phyloP scores from a whole-genome alignment of 1,139 yeast species.

The Suhomyces bribrorum region DNA sequence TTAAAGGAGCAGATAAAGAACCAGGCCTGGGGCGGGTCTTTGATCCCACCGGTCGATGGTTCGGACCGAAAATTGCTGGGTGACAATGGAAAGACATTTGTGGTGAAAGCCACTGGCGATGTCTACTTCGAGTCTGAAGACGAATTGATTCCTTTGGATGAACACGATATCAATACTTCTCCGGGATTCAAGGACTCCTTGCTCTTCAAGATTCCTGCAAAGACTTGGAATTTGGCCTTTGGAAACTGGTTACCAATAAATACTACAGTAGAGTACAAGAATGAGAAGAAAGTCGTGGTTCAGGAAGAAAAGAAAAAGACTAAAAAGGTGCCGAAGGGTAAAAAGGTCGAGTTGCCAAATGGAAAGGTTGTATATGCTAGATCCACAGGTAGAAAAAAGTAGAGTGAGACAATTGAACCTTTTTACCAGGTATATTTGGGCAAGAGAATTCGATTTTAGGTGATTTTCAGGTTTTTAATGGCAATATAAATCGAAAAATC shows the following conservation, averaged over 20 bases:
- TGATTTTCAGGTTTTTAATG: too few species aligned
- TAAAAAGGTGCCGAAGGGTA: conserved; percentile 42
- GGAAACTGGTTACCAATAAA: conserved; percentile 40
- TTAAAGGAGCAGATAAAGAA: conserved; percentile 53
- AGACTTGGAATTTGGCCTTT: conserved; percentile 46
- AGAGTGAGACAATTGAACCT: not conserved
- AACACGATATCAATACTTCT: conserved; percentile 37
- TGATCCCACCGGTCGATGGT: conserved; percentile 49
- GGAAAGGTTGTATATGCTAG: conserved; percentile 60
- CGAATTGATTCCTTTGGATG: conserved; percentile 35
- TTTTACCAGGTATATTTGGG: not conserved
- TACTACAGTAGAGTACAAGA: conserved; percentile 24
- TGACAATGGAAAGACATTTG: conserved; percentile 56
- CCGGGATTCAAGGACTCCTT: conserved; percentile 59
- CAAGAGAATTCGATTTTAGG: too few species aligned
- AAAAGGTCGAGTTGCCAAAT: conserved; percentile 54
- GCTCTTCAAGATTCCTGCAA: conserved; percentile 48
- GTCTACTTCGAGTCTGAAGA: conserved; percentile 57
- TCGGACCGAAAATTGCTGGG: conserved; percentile 41
- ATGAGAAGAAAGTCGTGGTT: conserved; percentile 12
- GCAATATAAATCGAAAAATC: too few species aligned
- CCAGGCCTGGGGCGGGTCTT: conserved; percentile 63
- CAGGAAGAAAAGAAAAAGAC: conserved; percentile 24
- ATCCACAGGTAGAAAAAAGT: conserved; percentile 13
- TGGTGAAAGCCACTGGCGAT: conserved; percentile 68